Evolutionary conservation across 202 grass and related monocot species (phyloP), one percentile per base, ranked within the genome.

Genomic region (Eragrostis tef): DNA sequence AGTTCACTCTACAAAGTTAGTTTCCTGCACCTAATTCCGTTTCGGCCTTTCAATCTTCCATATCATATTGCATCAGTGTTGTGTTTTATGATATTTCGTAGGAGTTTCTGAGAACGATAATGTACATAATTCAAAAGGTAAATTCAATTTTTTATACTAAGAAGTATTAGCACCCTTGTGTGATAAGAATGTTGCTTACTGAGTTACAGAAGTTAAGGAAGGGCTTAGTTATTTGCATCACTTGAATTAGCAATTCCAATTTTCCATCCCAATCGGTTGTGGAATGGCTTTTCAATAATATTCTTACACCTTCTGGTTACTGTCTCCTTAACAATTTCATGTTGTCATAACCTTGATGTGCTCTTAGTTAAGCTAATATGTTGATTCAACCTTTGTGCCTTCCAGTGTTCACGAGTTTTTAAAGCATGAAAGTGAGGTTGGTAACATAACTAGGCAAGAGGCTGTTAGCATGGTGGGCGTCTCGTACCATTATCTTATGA

Each of bases 391-490:
- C 9, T 60, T 82, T 54, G 12, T 75, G 14, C 70, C 45, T 76
- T 81, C 72, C 92, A 98, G 95, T 67, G 93, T 98, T 80, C 95
- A 98, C 78, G 90, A 98, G 79, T 98, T 98, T 75, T 72, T 94
- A 65, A 98, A 98, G 87, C 92, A 93, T 27, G 87, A 93, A 63
- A 93, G 85, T 87, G 95, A 98, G 87, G 88, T 98, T 77, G 95
- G 95, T 80, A 94, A 93, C 59, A 94, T 98, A 89, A 98, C 95
- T 86, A 94, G 95, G 80, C 95, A 98, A 90, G 95, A 98, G 86
- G 95, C 95, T 85, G 95, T 98, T 81, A 98, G 95, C 85, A 98
- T 98, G 95, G 95, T 98, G 79, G 71, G 89, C 52, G 75, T 83
- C 74, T 65, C 1, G 42, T 74, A 45, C 60, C 0, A 16, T 81